Evolutionary conservation across 106 monocot species (phyloP).

Genomic region (Dendrobium huoshanense): DNA sequence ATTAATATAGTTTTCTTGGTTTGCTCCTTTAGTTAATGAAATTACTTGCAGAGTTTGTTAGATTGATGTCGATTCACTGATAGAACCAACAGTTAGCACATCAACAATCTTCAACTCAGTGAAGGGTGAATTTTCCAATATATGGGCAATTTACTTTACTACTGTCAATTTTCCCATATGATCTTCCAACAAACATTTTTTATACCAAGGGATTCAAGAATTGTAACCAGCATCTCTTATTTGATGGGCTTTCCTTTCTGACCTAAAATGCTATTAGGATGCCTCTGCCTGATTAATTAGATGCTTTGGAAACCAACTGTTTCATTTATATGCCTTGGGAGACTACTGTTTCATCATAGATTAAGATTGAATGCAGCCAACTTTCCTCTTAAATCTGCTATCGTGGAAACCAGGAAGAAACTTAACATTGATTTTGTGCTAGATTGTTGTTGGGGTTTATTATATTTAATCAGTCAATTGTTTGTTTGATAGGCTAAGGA

Average conservation of each 20-base stretch:
- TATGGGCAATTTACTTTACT: not conserved
- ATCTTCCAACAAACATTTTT: not conserved
- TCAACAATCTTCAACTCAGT: not conserved
- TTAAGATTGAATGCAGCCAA: not conserved
- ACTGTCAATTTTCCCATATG: not conserved
- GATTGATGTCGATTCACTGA: not conserved
- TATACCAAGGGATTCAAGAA: not conserved
- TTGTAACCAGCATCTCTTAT: not conserved
- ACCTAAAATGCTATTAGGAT: not conserved
- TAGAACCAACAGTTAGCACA: not conserved
- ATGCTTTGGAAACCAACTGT: not conserved
- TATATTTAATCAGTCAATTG: not conserved
- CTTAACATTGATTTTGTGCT: not conserved
- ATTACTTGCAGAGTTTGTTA: not conserved
- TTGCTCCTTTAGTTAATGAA: not conserved
- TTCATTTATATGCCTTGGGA: not conserved
- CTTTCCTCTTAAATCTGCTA: not conserved
- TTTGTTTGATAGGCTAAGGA: not conserved
- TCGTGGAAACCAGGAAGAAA: not conserved
- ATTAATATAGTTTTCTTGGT: not conserved
- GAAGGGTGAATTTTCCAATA: not conserved
- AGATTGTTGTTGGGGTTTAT: no score
- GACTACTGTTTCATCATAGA: not conserved
- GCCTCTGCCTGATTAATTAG: not conserved
- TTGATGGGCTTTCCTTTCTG: not conserved